Base-by-base conservation (phyloP, 2,329 filamentous ascomycete genomes). In the Ophiostoma perfectum region DNA sequence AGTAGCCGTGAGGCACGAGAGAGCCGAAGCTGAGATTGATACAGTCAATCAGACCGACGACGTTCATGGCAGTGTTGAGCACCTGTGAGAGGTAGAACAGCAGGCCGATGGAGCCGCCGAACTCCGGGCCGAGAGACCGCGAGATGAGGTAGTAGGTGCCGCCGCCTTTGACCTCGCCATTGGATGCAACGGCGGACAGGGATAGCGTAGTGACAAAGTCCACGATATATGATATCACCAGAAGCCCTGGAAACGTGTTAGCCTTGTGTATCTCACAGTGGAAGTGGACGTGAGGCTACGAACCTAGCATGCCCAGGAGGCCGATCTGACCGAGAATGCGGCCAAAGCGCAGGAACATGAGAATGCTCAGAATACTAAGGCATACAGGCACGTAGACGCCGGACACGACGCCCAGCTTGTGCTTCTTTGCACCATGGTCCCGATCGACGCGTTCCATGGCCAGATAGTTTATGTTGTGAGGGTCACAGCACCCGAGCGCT, bases 71-170 rank as follows among this genome's bases (percentile, higher is more conserved):
- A 0, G 92, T 93, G 75, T 94, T 96, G 75, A 96, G 86, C 2
- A 91, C 89, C 72, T 92, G 91, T n/a, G 92, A 91, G n/a, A 96
- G 81, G 76, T 95, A 96, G 78, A 96, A 96, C 12, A 96, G 86
- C 38, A 96, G 84, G 1, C 92, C 92, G 71, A 96, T 96, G 1
- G 91, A 92, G 16, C 92, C 92, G 39, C 92, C 92, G 75, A 96
- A 96, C 74, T 96, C 92, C 6, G 92, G 92, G 0, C 92, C 92
- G 3, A 96, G 80, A 62, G 90, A 93, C 70, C 92, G 85, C 6
- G 92, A 96, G 69, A 96, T 96, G 68, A 96, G 81, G 74, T 94
- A 96, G 76, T 96, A 96, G 49, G 92, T 91, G 66, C 92, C 92
- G 14, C 92, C 92, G 14, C 92, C 92, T 73, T 91, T 88, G 68